A percentile compares a stretch with the other conserved stretches of the same genome.
phyloP scores from a whole-genome alignment of 192 early-diverging fungal genomes.

The Podila epicladia region DNA sequence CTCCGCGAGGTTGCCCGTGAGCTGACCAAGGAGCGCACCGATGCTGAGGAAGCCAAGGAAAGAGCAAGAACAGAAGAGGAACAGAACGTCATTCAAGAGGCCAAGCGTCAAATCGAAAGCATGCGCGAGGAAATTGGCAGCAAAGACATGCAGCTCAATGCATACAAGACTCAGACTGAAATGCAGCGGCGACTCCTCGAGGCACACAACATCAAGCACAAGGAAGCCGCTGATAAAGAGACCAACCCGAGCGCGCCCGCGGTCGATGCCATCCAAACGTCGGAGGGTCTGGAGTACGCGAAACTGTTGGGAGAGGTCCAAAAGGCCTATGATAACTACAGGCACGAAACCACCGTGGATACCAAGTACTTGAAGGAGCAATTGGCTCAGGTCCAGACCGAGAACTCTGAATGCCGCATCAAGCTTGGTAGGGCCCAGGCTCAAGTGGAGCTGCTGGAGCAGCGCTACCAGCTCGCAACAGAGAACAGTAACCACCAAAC shows the following conservation, averaged over 20 bases:
- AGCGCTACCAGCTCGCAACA: constrained; percentile 70
- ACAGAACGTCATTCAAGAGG: constrained; percentile 59
- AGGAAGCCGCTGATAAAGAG: not conserved
- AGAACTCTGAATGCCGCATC: constrained; percentile 70
- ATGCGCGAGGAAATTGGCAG: constrained; percentile 67
- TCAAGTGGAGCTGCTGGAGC: constrained; percentile 62
- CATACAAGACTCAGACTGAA: constrained; percentile 67
- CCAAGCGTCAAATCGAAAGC: constrained; percentile 61
- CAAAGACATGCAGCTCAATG: constrained; percentile 55
- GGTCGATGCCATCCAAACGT: not conserved
- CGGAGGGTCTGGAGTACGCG: constrained; percentile 46
- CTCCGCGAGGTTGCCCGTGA: constrained; percentile 68
- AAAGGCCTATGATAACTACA: constrained; percentile 72
- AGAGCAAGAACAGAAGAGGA: constrained; percentile 52
- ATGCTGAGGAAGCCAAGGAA: constrained; percentile 52
- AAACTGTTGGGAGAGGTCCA: constrained; percentile 61
- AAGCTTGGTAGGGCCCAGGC: constrained; percentile 70
- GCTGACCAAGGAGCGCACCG: constrained; percentile 59
- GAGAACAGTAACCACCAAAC: constrained; percentile 62
- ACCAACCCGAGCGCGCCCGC: not conserved
- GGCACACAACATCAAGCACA: constrained; percentile 17
- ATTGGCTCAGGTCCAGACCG: constrained; percentile 57
- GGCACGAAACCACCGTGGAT: constrained; percentile 69
- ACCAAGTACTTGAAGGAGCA: constrained; percentile 64
- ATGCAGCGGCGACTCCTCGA: constrained; percentile 59